phyloP scores from a whole-genome alignment of 768 basidiomycete genomes.

The Lentinula aciculospora region DNA sequence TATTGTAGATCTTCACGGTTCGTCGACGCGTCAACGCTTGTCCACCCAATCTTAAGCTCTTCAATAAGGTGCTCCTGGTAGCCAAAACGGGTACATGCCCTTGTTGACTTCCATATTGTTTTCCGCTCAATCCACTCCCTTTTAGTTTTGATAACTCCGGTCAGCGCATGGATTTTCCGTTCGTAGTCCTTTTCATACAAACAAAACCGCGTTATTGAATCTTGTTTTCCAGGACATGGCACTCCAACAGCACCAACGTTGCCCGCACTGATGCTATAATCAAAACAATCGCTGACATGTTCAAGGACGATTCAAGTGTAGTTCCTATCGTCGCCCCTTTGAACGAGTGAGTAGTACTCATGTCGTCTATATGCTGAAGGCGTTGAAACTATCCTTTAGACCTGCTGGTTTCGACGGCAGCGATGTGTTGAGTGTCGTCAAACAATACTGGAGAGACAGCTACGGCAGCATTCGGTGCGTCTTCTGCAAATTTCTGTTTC shows the following conservation, averaged over 20 bases:
- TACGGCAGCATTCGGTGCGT: constrained; percentile 66
- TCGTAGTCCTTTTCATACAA: constrained; percentile 12
- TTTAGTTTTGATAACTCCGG: constrained; percentile 76
- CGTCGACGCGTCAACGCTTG: constrained; percentile 1
- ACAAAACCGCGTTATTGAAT: not conserved
- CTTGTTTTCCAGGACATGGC: constrained; percentile 44
- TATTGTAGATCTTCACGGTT: constrained; percentile 72
- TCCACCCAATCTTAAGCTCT: constrained; percentile 24
- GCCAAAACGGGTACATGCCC: constrained; percentile 65
- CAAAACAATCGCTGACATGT: constrained; percentile 55
- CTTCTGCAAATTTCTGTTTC: not conserved
- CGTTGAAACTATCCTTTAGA: not conserved
- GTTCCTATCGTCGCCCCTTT: constrained; percentile 70
- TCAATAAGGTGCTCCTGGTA: constrained; percentile 62
- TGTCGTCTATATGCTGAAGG: not conserved
- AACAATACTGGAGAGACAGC: constrained; percentile 63
- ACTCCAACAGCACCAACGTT: constrained; percentile 58
- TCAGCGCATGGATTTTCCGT: constrained; percentile 52
- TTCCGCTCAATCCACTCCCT: not conserved
- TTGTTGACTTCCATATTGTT: not conserved
- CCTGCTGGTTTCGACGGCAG: constrained; percentile 6
- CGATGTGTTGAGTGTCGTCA: not conserved
- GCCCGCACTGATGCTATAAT: constrained; percentile 64
- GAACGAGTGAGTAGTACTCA: constrained; percentile 56
- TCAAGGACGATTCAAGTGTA: constrained; percentile 23